Evolutionary conservation across 495 filamentous ascomycete genomes (phyloP), one percentile per base, ranked within the genome.

Genomic region (Sphaerosporella brunnea): DNA sequence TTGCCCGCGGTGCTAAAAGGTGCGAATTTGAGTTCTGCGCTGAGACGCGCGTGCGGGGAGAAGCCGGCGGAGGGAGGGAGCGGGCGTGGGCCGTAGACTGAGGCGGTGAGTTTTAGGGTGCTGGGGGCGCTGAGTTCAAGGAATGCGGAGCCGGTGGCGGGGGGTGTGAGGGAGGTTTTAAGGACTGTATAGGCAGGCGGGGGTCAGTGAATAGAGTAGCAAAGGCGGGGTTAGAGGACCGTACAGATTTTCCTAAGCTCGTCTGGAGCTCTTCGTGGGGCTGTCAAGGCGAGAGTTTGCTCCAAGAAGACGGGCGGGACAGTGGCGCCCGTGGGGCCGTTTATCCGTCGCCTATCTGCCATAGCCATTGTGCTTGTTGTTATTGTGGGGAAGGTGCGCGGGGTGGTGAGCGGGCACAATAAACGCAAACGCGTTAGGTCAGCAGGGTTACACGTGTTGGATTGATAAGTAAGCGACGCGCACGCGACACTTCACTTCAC

Each of bases 81-180:
- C 51, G 55, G 21, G 32, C 53, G 45, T 34, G 53, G 21, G 40
- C 42, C 40, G 50, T 96, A 90, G 40, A 96, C 84, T 23, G 84
- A 83, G 60, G 84, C 90, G 50, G 78, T 81, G 36, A 97, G 70
- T 64, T 97, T 97, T 55, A 95, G 68, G 23, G 82, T 76, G 7
- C 76, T 73, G 13, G 50, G 50, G n/a, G 61, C 52, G 26, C 59
- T 54, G 26, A 93, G 75, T 68, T 97, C 90, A 48, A 94, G 71
- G 60, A 95, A 97, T 44, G 92, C 81, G 23, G 87, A 95, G 40
- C 90, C 90, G 19, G 84, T 84, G 5, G 92, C 90, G 2, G 90
- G 92, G 9, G 92, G 90, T 2, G 85, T 85, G 19, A 96, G 72
- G 37, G 83, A 83, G 9, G 90, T 96, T 65, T 90, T 84, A 24